Percentiles rank a stretch among this genome's conserved stretches.
Evolutionary conservation across 1,284 basidiomycete species (phyloP).

Genomic region (Trichosporon ovoides): DNA sequence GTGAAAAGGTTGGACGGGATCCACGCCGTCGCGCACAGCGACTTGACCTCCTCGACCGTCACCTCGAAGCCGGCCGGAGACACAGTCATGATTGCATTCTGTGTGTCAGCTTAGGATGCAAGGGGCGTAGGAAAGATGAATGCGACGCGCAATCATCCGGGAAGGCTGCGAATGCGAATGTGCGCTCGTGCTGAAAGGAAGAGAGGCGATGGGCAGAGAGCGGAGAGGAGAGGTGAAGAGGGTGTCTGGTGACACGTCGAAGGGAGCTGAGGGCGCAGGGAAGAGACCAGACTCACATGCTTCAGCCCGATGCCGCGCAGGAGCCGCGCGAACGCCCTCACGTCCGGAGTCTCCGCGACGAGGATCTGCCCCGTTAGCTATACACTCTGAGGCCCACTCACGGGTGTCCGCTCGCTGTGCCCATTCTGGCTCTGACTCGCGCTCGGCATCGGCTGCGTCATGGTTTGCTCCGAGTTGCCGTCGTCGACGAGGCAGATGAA

Average conservation of each 20-base stretch:
- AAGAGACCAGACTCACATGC: conserved; percentile 53
- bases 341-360: conserved; percentile 68
- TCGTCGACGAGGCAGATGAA: neutral
- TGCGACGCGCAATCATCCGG: no score
- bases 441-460: neutral
- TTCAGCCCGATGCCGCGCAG: conserved; percentile 71
- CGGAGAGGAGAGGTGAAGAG: no score
- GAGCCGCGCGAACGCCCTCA: conserved; percentile 66
- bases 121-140: no score
- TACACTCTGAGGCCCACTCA: neutral
- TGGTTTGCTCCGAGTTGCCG: neutral
- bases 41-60: conserved; percentile 77
- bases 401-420: neutral
- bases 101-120: conserved; percentile 19
- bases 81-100: conserved; percentile 75
- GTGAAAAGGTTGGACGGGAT: conserved; percentile 73
- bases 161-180: no score
- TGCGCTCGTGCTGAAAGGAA: no score
- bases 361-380: conserved; percentile 58
- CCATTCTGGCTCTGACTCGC: neutral
- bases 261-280: neutral
- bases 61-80: conserved; percentile 68
- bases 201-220: no score
- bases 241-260: no score
- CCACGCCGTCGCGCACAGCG: conserved; percentile 76